Percentiles rank a stretch among this genome's conserved stretches.
phyloP scores from a whole-genome alignment of 345 rosid species.

The Hevea brasiliensis region DNA sequence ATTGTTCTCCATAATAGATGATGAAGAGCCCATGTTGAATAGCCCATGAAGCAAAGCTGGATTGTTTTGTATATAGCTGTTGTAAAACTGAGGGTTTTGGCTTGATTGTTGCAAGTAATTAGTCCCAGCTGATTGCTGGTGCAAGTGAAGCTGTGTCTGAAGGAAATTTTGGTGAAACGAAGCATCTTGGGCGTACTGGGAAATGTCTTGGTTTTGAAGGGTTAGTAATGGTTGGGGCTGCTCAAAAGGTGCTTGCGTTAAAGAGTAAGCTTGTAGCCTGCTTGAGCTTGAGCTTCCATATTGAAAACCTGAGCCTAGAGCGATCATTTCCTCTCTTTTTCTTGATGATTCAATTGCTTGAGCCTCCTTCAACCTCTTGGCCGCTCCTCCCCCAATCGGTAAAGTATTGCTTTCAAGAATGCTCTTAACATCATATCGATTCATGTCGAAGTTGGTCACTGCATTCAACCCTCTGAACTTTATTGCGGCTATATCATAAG shows the following conservation, averaged over 20 bases:
- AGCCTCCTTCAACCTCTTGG: slow-evolving; percentile 93
- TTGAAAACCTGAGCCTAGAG: slow-evolving; percentile 65
- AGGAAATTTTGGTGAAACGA: slow-evolving; percentile 56
- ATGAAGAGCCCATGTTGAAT: slow-evolving; percentile 45
- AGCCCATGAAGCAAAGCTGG: slow-evolving; percentile 71
- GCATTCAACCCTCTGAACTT: slow-evolving; percentile 91
- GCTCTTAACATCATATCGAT: slow-evolving; percentile 88
- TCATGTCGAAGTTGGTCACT: slow-evolving; percentile 96
- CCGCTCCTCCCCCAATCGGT: slow-evolving; percentile 98
- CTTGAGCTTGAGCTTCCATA: slow-evolving; percentile 51
- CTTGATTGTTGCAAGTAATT: slow-evolving; percentile 38
- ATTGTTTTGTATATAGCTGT: slow-evolving; percentile 63
- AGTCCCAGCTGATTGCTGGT: slow-evolving; percentile 51
- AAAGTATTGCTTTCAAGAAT: slow-evolving; percentile 92
- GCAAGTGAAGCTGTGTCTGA: slow-evolving; percentile 78
- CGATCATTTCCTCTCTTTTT: slow-evolving; percentile 84
- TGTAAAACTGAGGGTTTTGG: slow-evolving; percentile 64
- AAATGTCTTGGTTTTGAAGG: slow-evolving; percentile 69
- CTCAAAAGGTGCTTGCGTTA: slow-evolving; percentile 58
- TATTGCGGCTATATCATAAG: slow-evolving; percentile 97
- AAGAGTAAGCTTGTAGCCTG: slow-evolving; percentile 60
- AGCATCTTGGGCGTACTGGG: slow-evolving; percentile 60
- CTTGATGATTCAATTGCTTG: slow-evolving; percentile 86
- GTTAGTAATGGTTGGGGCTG: slow-evolving; percentile 61
- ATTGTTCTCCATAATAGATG: slow-evolving; percentile 40